These are phyloP conservation scores for Glycine latifolia DNA, from an alignment of 306 rosid genomes.

Conservation along the genomic window DNA sequence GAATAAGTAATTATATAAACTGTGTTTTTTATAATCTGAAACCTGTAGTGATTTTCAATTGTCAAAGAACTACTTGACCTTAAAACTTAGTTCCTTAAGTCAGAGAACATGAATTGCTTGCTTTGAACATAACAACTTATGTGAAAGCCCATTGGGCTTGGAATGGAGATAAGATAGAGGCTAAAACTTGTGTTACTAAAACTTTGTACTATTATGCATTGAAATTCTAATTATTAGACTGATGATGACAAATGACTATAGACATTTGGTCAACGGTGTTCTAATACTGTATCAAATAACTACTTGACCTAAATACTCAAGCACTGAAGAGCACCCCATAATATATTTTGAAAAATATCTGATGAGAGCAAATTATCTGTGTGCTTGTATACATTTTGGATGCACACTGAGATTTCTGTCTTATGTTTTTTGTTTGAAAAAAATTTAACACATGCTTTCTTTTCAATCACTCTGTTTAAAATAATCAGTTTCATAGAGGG, in stretches of 20 bases:
- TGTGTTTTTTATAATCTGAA: conserved; percentile 15
- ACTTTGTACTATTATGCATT: conserved; percentile 21
- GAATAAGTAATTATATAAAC: conserved; percentile 26
- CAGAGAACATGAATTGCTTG: conserved; percentile 13
- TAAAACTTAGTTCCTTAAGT: conserved; percentile 10
- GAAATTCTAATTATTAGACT: conserved; percentile 13
- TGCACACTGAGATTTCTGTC: conserved; percentile 27
- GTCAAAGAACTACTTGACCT: conserved; percentile 27
- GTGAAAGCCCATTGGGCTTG: conserved; percentile 28
- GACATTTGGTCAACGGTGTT: conserved; percentile 21
- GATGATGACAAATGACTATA: conserved; percentile 9
- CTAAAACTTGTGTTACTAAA: conserved; percentile 22
- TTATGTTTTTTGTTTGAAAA: background rate
- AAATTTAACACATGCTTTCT: conserved; percentile 24
- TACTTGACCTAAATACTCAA: conserved; percentile 35
- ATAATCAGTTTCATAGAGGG: conserved; percentile 16
- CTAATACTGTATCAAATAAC: conserved; percentile 15
- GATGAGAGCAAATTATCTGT: conserved; percentile 24
- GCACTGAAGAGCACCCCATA: conserved; percentile 15
- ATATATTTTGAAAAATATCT: conserved; percentile 23
- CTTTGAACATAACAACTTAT: conserved; percentile 28
- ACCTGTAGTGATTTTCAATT: conserved; percentile 28
- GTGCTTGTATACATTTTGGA: conserved; percentile 21
- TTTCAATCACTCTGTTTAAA: conserved; percentile 30
- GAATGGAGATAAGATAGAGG: conserved; percentile 33